Base-by-base conservation (phyloP, 2,329 filamentous ascomycete genomes). In the Monosporascus sp. region DNA sequence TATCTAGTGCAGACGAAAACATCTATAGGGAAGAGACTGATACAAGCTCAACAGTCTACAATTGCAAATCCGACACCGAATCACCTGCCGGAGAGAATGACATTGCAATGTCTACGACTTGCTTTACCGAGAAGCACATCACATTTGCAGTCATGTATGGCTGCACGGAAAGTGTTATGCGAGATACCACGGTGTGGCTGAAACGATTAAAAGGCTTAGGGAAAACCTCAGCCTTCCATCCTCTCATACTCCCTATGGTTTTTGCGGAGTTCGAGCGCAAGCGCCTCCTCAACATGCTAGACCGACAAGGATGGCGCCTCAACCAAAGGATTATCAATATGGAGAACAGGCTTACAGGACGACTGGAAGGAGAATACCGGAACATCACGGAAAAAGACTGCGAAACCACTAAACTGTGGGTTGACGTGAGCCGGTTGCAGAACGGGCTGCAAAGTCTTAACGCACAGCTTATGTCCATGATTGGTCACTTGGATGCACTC, bases 51-150 rank as follows among this genome's bases (percentile, higher is more conserved):
- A 36, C 34, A 64, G 60, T 62, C 1, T 64, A 62, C 42, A 57
- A 54, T 24, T 64, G 57, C 51, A 62, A 59, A 44, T 64, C 60
- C 22, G 58, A 64, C 22, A 61, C 58, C 0, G 15, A 18, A 18
- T 57, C 58, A 2, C 55, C 54, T 0, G 17, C 18, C 6, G 14
- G 31, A 5, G 15, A 9, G 1, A 45, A 58, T 18, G 57, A 61
- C 34, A 50, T 61, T 3, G 48, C 59, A 3, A n/a, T 64, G n/a
- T 61, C 61, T 8, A 24, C 55, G 1, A 64, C 62, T 0, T 55
- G 48, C 48, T 62, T 63, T 46, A 49, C 39, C 9, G 15, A 57
- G 1, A 53, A 49, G 20, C 50, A 56, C 2, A 18, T 52, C 9
- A 58, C 49, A 11, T 53, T 57, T n/a, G 56, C 54, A 1, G 56